These are phyloP conservation scores for Artemisia annua DNA, from an alignment of 129 eudicot genomes.

Conservation along the genomic window DNA sequence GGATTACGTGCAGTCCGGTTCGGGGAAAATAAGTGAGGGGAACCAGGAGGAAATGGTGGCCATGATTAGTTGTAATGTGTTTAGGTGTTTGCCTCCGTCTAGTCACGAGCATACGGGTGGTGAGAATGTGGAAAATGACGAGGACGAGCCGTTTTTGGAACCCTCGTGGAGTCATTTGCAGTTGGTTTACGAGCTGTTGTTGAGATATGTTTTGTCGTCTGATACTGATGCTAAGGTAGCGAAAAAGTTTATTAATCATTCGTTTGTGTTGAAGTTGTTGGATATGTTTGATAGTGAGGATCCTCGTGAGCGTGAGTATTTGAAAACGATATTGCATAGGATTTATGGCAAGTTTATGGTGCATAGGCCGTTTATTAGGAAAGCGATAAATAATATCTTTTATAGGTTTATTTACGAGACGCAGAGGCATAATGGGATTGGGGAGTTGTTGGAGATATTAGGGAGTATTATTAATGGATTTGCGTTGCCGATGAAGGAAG, in stretches of 20 bases:
- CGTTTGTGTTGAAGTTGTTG: constrained; percentile 62
- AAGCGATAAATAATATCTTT: constrained; percentile 71
- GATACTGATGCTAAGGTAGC: constrained; percentile 78
- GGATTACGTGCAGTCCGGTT: constrained; percentile 65
- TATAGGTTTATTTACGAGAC: constrained; percentile 76
- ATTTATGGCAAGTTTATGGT: constrained; percentile 90
- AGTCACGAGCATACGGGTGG: constrained; percentile 58
- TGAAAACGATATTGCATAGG: constrained; percentile 74
- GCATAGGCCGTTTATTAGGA: constrained; percentile 82
- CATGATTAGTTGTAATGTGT: constrained; percentile 63
- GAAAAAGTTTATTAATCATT: constrained; percentile 65
- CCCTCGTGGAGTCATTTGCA: constrained; percentile 80
- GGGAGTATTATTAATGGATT: constrained; percentile 87
- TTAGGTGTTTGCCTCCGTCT: constrained; percentile 64
- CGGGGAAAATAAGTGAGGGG: constrained; percentile 55
- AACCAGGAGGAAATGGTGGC: constrained; percentile 70
- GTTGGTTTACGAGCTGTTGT: constrained; percentile 70
- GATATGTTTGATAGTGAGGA: constrained; percentile 88
- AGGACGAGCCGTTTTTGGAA: constrained; percentile 68
- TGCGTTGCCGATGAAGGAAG: constrained; percentile 86
- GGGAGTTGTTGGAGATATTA: constrained; percentile 76
- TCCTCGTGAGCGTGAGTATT: constrained; percentile 70
- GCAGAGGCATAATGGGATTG: constrained; percentile 69
- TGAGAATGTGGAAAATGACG: constrained; percentile 58
- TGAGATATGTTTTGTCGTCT: constrained; percentile 64